Base-by-base conservation (phyloP, 768 basidiomycete genomes). In the Suillus lakei region DNA sequence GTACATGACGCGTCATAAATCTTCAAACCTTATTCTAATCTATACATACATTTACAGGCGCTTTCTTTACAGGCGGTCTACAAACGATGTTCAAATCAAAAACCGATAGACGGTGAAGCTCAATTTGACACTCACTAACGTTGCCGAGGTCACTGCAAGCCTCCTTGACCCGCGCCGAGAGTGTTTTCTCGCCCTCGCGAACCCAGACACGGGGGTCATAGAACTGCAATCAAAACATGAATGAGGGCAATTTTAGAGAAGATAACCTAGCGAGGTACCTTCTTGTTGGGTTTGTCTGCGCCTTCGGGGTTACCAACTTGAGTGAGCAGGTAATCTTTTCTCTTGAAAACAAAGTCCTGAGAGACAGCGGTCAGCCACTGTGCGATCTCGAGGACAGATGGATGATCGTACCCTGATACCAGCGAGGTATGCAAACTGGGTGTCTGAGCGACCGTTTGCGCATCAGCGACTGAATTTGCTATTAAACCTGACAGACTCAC, bases 171-270 rank as follows among this genome's bases (percentile, higher is more conserved):
- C 97, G 94, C 67, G 78, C 85, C 56, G 77, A 55, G 70, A 99
- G 86, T 23, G 95, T 97, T 88, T 96, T 96, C 84, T 99, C 96
- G 70, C 96, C 96, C 81, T 98, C 95, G 73, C 97, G 93, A 60
- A 99, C 95, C 97, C 97, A 99, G 66, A 96, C 91, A 83, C 97
- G 93, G 59, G 96, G 96, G 79, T 97, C 95, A 81, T 97, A 97
- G 84, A 79, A 91, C 91, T 92, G 68, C 16, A 23, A 38, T 46
- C 12, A 23, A 18, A n/a, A 34, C 67, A 66, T 44, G 55, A 5
- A n/a, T 67, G 18, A 66, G 64, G 41, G 4, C 9, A 16, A 16
- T 43, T 23, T 28, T 54, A 18, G 5, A 32, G 61, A 58, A 61
- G 4, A 58, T 51, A 50, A 15, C 2, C 10, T 50, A 32, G 23